phyloP scores from a whole-genome alignment of 768 basidiomycete species.

The Leucocoprinus birnbaumii region DNA sequence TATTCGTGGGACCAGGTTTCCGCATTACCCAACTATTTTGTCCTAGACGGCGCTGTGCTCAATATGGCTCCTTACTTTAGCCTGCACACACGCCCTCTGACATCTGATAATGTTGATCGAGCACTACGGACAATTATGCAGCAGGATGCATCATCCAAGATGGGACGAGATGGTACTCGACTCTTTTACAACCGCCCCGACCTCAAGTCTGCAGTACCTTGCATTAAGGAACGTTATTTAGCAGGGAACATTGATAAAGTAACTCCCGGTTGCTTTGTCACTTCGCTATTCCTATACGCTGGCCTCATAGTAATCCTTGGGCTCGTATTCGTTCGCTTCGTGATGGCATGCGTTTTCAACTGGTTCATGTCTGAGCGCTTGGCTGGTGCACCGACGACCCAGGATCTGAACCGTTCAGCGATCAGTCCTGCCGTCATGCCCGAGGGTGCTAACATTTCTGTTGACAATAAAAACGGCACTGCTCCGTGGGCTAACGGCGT shows the following conservation, averaged over 20 bases:
- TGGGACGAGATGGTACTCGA: constrained; percentile 88
- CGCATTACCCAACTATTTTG: constrained; percentile 68
- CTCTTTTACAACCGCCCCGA: constrained; percentile 73
- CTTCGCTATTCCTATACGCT: constrained; percentile 83
- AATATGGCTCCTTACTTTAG: constrained; percentile 87
- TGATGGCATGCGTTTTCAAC: constrained; percentile 95
- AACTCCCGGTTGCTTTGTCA: constrained; percentile 93
- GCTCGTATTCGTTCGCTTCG: constrained; percentile 88
- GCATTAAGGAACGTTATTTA: constrained; percentile 81
- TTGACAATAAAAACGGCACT: constrained; percentile 88
- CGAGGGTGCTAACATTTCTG: constrained; percentile 90
- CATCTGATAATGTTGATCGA: constrained; percentile 75
- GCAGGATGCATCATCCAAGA: constrained; percentile 33
- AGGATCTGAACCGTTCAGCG: constrained; percentile 74
- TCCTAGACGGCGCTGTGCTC: constrained; percentile 91
- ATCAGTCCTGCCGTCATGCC: constrained; percentile 97
- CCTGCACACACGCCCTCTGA: constrained; percentile 64
- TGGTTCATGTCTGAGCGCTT: constrained; percentile 91
- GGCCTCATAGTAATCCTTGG: constrained; percentile 90
- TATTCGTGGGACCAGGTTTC: constrained; percentile 92
- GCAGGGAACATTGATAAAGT: constrained; percentile 97
- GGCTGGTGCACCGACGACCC: constrained; percentile 70
- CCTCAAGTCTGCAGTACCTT: constrained; percentile 68
- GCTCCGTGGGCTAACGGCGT: constrained; percentile 86
- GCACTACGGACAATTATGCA: constrained; percentile 76